Percentiles rank a stretch among this genome's conserved stretches.
Evolutionary conservation across 2,329 filamentous ascomycete species (phyloP).

Genomic region (Amylocarpus encephaloides): DNA sequence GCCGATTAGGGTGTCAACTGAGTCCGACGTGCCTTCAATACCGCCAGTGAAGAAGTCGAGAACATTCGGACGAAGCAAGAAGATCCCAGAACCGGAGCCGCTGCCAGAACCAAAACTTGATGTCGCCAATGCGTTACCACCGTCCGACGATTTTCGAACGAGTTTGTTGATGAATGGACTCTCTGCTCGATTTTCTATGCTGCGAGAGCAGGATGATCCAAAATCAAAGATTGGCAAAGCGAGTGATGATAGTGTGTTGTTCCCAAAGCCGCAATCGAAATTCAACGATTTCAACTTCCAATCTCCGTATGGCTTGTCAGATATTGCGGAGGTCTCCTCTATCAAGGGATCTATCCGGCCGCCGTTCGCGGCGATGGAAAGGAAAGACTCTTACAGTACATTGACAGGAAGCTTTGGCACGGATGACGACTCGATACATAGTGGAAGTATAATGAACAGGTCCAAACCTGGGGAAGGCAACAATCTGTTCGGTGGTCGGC

Average conservation of each 20-base stretch:
- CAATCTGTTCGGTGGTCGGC: conserved; percentile 85
- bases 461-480: conserved; percentile 83
- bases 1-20: conserved; percentile 44
- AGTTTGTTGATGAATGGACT: conserved; percentile 93
- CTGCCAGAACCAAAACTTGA: conserved; percentile 63
- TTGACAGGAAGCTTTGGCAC: conserved; percentile 49
- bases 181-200: conserved; percentile 93
- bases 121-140: conserved; percentile 65
- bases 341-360: conserved; percentile 57
- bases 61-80: conserved; percentile 51
- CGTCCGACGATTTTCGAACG: conserved; percentile 85
- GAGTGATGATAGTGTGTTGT: conserved; percentile 88
- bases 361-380: conserved; percentile 49
- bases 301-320: conserved; percentile 50
- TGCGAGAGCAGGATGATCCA: conserved; percentile 90
- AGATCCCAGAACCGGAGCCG: conserved; percentile 38
- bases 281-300: conserved; percentile 57
- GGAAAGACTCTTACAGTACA: conserved; percentile 60
- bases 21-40: conserved; percentile 41
- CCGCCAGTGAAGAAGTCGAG: conserved; percentile 39
- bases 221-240: conserved; percentile 85
- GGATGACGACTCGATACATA: conserved; percentile 57
- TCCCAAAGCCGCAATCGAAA: conserved; percentile 70
- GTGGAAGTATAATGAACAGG: conserved; percentile 74
- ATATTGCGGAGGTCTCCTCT: conserved; percentile 89